Evolutionary conservation across 352 stramenopile genomes (phyloP).

Genomic region (Pythium sp.): DNA sequence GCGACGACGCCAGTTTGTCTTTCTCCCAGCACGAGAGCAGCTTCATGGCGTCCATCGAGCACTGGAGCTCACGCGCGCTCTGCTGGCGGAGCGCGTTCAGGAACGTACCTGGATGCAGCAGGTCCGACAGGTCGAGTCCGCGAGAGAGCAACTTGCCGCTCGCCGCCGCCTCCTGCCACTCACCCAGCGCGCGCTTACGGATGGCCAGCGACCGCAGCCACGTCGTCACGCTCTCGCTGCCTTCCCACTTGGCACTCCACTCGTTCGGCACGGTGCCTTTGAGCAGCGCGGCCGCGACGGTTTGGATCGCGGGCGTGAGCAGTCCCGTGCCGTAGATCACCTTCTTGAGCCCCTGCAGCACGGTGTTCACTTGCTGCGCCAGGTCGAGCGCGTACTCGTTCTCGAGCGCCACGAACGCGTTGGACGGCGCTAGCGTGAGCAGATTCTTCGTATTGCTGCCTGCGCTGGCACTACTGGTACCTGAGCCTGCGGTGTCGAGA

Average conservation of each 20-base stretch:
- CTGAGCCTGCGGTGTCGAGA: slow-evolving; percentile 25
- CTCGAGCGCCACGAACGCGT: slow-evolving; percentile 91
- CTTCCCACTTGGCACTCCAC: slow-evolving; percentile 85
- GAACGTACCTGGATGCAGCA: slow-evolving; percentile 94
- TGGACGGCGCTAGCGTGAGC: slow-evolving; percentile 63
- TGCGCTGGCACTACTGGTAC: too few relatives aligned
- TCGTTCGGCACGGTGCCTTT: slow-evolving; percentile 65
- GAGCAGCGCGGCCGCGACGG: slow-evolving; percentile 68
- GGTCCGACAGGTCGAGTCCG: slow-evolving; percentile 85
- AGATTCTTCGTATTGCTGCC: slow-evolving; percentile 30
- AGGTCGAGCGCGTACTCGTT: slow-evolving; percentile 81
- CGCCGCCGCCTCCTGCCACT: slow-evolving; percentile 74
- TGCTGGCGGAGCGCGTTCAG: slow-evolving; percentile 93
- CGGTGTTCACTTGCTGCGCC: slow-evolving; percentile 60
- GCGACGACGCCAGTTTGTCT: slow-evolving; percentile 36
- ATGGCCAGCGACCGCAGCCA: slow-evolving; percentile 83
- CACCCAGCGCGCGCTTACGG: slow-evolving; percentile 76
- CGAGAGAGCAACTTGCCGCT: slow-evolving; percentile 67
- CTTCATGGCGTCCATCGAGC: slow-evolving; percentile 90
- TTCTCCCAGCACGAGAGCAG: slow-evolving; percentile 89
- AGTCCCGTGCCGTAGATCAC: slow-evolving; percentile 90
- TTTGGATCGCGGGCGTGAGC: slow-evolving; percentile 88
- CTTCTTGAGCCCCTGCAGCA: slow-evolving; percentile 80
- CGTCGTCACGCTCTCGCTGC: slow-evolving; percentile 55
- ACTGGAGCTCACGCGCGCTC: slow-evolving; percentile 76